Evolutionary conservation across 805 yeast species (phyloP).

Genomic region (Suhomyces pyralidae): DNA sequence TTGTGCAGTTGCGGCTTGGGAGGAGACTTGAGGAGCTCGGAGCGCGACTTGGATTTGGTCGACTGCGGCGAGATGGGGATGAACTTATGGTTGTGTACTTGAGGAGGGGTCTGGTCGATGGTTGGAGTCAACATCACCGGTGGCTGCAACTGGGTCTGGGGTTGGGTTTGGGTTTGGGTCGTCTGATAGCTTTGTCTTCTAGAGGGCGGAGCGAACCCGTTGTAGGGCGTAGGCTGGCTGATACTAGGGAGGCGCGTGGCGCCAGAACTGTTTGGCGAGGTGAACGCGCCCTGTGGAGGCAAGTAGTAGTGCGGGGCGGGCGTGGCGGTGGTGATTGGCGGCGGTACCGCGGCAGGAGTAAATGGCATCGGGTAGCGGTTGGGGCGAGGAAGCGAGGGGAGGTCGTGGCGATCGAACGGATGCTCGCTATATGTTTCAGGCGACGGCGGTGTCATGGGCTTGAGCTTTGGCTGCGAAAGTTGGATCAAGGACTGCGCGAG

Average conservation of each 20-base stretch:
- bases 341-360: neutral
- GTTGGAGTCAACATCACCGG: neutral
- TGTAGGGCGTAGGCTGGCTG: neutral
- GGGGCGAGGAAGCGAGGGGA: neutral
- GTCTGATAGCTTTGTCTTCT: slow-evolving; percentile 1
- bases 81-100: slow-evolving; percentile 19
- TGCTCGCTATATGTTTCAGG: neutral
- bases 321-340: neutral
- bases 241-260: slow-evolving; percentile 2
- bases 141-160: neutral
- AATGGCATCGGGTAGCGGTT: neutral
- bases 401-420: neutral
- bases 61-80: slow-evolving; percentile 44
- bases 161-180: neutral
- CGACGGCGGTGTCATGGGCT: neutral
- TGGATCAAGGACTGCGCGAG: slow-evolving; percentile 42
- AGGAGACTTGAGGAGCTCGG: slow-evolving; percentile 34
- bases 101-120: neutral
- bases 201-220: neutral
- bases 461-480: slow-evolving; percentile 23
- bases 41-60: slow-evolving; percentile 25
- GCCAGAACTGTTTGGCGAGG: neutral
- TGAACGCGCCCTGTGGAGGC: slow-evolving; percentile 4
- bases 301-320: slow-evolving; percentile 1
- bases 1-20: slow-evolving; percentile 22